Conservation (phyloP, 371 early-diverging fungal genomes). For the Mucor mucedo region DNA sequence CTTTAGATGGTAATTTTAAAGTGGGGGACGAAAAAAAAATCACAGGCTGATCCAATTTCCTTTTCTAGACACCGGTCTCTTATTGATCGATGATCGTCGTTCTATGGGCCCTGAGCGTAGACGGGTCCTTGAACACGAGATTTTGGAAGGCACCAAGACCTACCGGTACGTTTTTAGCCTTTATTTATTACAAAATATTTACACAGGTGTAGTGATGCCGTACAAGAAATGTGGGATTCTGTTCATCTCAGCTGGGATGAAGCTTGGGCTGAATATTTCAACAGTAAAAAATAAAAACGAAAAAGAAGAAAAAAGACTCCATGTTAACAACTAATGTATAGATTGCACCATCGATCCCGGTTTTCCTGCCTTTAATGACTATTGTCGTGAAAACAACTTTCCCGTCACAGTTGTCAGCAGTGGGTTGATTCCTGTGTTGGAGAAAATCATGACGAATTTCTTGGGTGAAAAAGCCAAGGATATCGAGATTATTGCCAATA, state of each 20-base stretch:
- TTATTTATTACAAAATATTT: neutral
- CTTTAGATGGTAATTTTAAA: slow-evolving; percentile 39
- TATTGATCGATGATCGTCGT: slow-evolving; percentile 52
- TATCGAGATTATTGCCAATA: slow-evolving; percentile 55
- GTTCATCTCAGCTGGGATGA: slow-evolving; percentile 67
- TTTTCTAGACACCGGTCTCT: slow-evolving; percentile 44
- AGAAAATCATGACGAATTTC: slow-evolving; percentile 54
- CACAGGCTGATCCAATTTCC: neutral
- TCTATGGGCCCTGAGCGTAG: slow-evolving; percentile 49
- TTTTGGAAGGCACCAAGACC: slow-evolving; percentile 45
- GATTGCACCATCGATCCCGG: slow-evolving; percentile 55
- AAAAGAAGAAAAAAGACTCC: neutral
- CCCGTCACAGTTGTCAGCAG: slow-evolving; percentile 67
- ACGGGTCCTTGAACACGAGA: slow-evolving; percentile 45
- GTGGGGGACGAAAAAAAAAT: neutral
- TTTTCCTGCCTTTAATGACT: slow-evolving; percentile 55
- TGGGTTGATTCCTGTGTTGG: slow-evolving; percentile 52
- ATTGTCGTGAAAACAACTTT: slow-evolving; percentile 45
- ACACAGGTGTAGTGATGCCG: slow-evolving; percentile 36
- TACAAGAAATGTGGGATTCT: slow-evolving; percentile 61
- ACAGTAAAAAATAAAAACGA: slow-evolving; percentile 28
- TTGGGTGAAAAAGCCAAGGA: slow-evolving; percentile 48
- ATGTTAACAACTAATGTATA: neutral
- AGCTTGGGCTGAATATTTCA: slow-evolving; percentile 58
- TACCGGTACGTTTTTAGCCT: slow-evolving; percentile 33